Base-by-base conservation (phyloP, 2,329 filamentous ascomycete genomes). In the Talaromyces amestolkiae region DNA sequence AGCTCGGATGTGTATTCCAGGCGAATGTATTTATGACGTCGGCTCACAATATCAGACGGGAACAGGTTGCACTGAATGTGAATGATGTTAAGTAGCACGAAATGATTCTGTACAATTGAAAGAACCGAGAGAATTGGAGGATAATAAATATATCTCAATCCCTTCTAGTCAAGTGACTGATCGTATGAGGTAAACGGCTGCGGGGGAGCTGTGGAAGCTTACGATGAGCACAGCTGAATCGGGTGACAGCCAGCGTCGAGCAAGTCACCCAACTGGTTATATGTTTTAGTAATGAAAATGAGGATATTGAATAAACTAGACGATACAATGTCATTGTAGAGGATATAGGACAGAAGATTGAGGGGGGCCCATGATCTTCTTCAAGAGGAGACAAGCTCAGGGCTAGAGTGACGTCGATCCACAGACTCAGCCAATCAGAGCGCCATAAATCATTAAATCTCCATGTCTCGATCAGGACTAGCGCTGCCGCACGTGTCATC, bases 21-120 rank as follows among this genome's bases (percentile, higher is more conserved):
- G 22, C 39, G 33, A 63, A 58, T 58, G 66, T 68, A 68, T 66
- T 68, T 61, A 68, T 68, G 66, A 68, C 66, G 66, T 68, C 66
- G 59, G 53, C 33, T 56, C 31, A 56, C 51, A 56, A 31, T 22
- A 37, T 37, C 33, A 56, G 19, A 37, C 13, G 17, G 24, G 33
- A 56, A 35, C n/a, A 35, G 10, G 31, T 22, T 22, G 3, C 22
- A 22, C 11, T 31, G 17, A 54, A 31, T 31, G 27, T 31, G 51
- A 19, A 33, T n/a, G 15, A 53, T 31, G 27, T 37, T 37, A 37
- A 10, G 35, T 13, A 7, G 17, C 9, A 54, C 19, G 31, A 49
- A 31, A 33, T n/a, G 24, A 27, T 6, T 17, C 8, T 33, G 49
- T 53, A 35, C 11, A 19, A 19, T 35, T 35, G 31, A 35, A 19